These are phyloP conservation scores for Penicillium sp. DNA, from an alignment of 2,329 filamentous ascomycete genomes.

Conservation along the genomic window DNA sequence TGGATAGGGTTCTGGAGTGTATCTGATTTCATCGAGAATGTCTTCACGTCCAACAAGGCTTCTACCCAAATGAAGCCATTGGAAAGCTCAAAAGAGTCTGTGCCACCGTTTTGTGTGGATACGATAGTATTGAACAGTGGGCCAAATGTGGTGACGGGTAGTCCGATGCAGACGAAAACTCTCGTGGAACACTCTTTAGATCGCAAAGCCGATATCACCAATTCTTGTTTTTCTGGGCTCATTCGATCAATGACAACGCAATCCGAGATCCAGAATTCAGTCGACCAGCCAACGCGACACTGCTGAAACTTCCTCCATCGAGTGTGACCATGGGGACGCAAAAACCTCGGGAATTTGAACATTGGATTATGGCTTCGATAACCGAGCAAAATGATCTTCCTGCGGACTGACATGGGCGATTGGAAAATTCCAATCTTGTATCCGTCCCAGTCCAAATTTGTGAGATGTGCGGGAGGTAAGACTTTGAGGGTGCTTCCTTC, in stretches of 20 bases:
- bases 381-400: background rate
- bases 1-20: background rate
- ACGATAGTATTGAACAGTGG: background rate
- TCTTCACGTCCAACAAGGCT: background rate
- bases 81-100: background rate
- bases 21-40: background rate
- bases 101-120: background rate
- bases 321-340: background rate
- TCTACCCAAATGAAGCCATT: background rate
- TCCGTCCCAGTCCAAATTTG: background rate
- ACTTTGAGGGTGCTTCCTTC: background rate
- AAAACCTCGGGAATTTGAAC: background rate
- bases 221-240: background rate
- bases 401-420: background rate
- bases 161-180: background rate
- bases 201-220: background rate
- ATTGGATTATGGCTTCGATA: background rate
- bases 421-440: background rate
- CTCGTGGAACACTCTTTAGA: background rate
- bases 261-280: background rate
- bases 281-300: background rate
- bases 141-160: background rate
- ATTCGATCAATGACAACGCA: background rate
- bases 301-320: background rate
- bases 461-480: background rate